Base-by-base conservation (phyloP, 768 basidiomycete genomes). In the Hemileccinum impolitum region DNA sequence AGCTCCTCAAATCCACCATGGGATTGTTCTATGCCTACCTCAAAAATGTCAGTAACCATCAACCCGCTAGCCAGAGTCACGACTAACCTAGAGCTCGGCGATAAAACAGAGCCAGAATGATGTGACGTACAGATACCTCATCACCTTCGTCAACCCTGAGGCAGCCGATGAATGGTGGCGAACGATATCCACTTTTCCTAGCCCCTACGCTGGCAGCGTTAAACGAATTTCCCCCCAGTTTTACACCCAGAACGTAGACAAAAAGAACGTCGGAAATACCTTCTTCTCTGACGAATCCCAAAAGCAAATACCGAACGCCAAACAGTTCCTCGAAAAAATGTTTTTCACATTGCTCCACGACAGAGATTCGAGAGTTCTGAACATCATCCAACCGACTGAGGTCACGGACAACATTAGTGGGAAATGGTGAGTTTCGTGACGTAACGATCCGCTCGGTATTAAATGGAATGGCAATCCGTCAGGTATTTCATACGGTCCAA, bases 401-500 rank as follows among this genome's bases (percentile, higher is more conserved):
- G 11, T 44, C 19, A 30, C 28, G 11, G 28, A 30, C 8, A 3
- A 30, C 28, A 9, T 30, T 12, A 30, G 28, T 30, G 28, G 28
- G 2, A 48, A 7, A 15, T 37, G 47, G 41, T 48, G 41, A 28
- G 40, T 18, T 17, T 9, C 9, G 9, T 14, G 14, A 15, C 11
- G 2, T 12, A 2, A 12, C 17, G 35, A 25, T 21, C 8, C 21
- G 15, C 18, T 21, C 4, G 4, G 13, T 37, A 17, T 19, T 13
- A 25, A 39, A 23, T 14, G 10, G 12, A 21, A 34, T 13, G 11
- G 3, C 10, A 4, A 30, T 28, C 10, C 1, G n/a, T 19, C 34
- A 48, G 47, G 40, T 48, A 36, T 13, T 28, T 39, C 31, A 39
- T 50, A 13, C 48, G 48, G 1, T 38, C 42, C 30, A 32, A 26